Evolutionary conservation across 2,329 filamentous ascomycete genomes (phyloP).

Genomic region (Fonsecaea erecta): DNA sequence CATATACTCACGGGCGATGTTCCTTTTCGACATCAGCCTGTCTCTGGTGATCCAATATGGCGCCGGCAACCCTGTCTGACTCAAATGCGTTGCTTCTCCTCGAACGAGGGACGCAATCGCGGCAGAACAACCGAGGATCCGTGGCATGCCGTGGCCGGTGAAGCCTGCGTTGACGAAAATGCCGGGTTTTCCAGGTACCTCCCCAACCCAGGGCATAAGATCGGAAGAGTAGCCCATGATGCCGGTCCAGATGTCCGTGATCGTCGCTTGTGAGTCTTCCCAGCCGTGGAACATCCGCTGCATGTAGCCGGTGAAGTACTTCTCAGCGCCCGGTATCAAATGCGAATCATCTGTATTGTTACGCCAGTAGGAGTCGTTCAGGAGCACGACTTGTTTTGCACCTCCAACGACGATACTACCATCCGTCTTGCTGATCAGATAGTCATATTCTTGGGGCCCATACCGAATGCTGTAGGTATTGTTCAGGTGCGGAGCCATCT

Average conservation of each 20-base stretch:
- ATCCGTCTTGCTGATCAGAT: conserved; percentile 66
- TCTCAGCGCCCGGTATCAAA: conserved; percentile 42
- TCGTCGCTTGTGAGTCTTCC: conserved; percentile 46
- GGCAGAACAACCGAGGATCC: conserved; percentile 60
- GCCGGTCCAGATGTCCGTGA: conserved; percentile 48
- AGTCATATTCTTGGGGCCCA: conserved; percentile 65
- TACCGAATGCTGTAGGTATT: conserved; percentile 68
- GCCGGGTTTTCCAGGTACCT: conserved; percentile 49
- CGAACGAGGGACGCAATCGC: conserved; percentile 53
- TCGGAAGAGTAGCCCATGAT: conserved; percentile 61
- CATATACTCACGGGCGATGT: conserved; percentile 30
- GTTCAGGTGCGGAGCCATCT: conserved; percentile 40
- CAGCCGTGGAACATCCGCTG: conserved; percentile 45
- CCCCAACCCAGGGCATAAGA: conserved; percentile 58
- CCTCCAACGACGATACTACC: conserved; percentile 66
- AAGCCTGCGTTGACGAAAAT: conserved; percentile 65
- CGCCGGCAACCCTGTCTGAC: conserved; percentile 41
- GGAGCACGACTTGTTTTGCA: conserved; percentile 54
- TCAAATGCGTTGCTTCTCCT: conserved; percentile 32
- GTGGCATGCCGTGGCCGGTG: conserved; percentile 70
- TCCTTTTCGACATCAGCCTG: conserved; percentile 34
- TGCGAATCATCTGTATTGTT: conserved; percentile 49
- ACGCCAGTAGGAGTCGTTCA: conserved; percentile 51
- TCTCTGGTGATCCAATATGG: conserved; percentile 43
- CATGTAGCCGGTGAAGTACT: conserved; percentile 49